These are phyloP conservation scores for Rhizophora mangle DNA, from an alignment of 345 rosid genomes.

Conservation along the genomic window DNA sequence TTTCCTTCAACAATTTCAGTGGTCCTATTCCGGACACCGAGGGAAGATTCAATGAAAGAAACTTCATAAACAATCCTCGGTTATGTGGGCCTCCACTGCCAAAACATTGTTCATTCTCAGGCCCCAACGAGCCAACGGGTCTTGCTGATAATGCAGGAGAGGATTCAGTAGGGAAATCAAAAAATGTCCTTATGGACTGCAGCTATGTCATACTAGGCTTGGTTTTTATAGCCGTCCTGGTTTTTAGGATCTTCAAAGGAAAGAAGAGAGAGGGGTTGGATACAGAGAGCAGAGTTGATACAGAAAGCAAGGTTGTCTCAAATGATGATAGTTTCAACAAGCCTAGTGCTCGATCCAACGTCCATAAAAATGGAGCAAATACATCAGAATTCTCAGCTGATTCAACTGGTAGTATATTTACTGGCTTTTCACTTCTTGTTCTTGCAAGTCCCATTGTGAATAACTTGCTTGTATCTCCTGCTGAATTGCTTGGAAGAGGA, in stretches of 20 bases:
- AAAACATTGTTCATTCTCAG: constrained; percentile 19
- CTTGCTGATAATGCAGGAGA: constrained; percentile 2
- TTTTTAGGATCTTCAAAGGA: constrained; percentile 19
- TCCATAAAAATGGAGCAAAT: constrained; percentile 16
- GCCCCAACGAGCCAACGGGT: neutral
- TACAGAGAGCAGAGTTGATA: constrained; percentile 3
- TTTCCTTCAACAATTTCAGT: constrained; percentile 48
- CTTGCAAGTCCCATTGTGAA: constrained; percentile 43
- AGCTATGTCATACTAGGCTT: constrained; percentile 38
- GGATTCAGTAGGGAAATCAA: constrained; percentile 15
- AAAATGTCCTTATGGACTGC: constrained; percentile 33
- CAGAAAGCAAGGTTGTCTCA: constrained; percentile 25
- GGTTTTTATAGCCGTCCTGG: constrained; percentile 19
- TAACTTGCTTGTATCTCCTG: constrained; percentile 59
- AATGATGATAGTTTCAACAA: constrained; percentile 21
- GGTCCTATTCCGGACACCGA: constrained; percentile 36
- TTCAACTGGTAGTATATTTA: constrained; percentile 22
- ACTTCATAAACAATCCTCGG: constrained; percentile 40
- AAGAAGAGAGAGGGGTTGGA: constrained; percentile 12
- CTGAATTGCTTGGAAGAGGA: constrained; percentile 54
- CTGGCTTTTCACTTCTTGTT: constrained; percentile 39
- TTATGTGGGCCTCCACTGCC: constrained; percentile 39
- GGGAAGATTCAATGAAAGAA: constrained; percentile 16
- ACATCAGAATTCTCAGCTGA: constrained; percentile 24
- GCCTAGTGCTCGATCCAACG: constrained; percentile 22